phyloP scores from a whole-genome alignment of 441 rosid genomes.

The Erodium trifolium region DNA sequence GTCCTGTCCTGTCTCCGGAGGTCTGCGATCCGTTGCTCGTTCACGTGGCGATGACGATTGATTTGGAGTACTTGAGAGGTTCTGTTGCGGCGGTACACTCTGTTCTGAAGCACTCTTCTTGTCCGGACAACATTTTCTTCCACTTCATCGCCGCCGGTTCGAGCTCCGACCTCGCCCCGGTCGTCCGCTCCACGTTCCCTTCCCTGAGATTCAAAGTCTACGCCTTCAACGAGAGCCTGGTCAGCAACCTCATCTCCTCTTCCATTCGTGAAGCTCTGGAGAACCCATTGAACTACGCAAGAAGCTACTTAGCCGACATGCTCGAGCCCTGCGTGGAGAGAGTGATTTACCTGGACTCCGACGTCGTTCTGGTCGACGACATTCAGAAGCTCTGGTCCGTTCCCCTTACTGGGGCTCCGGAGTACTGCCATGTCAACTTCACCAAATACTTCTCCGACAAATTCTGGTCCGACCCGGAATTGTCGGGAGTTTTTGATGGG shows the following conservation, averaged over 20 bases:
- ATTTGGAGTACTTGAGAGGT: constrained; percentile 87
- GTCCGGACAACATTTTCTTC: constrained; percentile 78
- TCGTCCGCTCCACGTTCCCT: constrained; percentile 69
- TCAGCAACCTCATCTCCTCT: constrained; percentile 41
- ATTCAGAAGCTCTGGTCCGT: constrained; percentile 48
- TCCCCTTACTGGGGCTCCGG: constrained; percentile 37
- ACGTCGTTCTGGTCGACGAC: constrained; percentile 65
- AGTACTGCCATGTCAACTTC: constrained; percentile 29
- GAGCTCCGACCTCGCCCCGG: constrained; percentile 55
- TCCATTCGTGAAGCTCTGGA: constrained; percentile 46
- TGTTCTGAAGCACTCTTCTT: constrained; percentile 75
- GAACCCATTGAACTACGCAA: constrained; percentile 51
- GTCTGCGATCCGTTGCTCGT: constrained; percentile 62
- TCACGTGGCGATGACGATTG: constrained; percentile 91
- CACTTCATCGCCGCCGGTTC: constrained; percentile 82
- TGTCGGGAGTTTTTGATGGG: constrained; percentile 38
- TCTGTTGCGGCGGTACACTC: constrained; percentile 92
- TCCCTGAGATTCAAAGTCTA: constrained; percentile 48
- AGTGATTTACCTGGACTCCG: constrained; percentile 64
- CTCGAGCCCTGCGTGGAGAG: constrained; percentile 34
- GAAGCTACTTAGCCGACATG: constrained; percentile 59
- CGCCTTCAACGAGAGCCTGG: constrained; percentile 38
- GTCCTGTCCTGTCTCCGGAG: constrained; percentile 29
- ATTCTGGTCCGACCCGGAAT: constrained; percentile 45
- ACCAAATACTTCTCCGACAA: constrained; percentile 42